These are phyloP conservation scores for Dianthus caryophyllus DNA, from an alignment of 148 eudicot species.

Conservation along the genomic window DNA sequence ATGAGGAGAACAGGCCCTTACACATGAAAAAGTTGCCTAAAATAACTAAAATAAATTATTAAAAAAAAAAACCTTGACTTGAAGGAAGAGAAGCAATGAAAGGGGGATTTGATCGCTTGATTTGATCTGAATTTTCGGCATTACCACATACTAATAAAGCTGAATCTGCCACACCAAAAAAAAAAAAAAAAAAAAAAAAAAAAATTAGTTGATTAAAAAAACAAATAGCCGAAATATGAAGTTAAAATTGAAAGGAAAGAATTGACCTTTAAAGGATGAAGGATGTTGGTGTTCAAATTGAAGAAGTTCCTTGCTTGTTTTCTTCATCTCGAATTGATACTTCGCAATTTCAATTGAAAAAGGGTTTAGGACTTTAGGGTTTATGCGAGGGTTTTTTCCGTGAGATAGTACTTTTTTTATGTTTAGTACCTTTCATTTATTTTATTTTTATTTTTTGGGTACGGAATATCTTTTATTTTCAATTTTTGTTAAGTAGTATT, in stretches of 20 bases:
- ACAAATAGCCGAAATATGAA: too few species aligned
- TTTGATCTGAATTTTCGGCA: conserved; percentile 17
- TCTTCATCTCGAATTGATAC: conserved; percentile 20
- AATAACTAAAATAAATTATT: too few species aligned
- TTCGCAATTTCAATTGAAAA: not conserved
- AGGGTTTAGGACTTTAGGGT: not conserved
- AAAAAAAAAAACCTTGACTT: conserved; percentile 45
- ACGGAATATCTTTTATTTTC: too few species aligned
- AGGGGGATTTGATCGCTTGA: conserved; percentile 28
- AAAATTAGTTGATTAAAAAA: not conserved
- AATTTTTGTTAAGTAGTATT: too few species aligned
- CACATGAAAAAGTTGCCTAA: too few species aligned
- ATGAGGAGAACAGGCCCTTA: too few species aligned
- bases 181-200: too few species aligned
- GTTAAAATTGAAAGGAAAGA: not conserved
- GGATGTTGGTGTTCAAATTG: conserved; percentile 40
- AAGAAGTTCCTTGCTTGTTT: conserved; percentile 49
- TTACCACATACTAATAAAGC: conserved; percentile 46
- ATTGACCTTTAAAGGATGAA: conserved; percentile 34
- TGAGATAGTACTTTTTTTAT: too few species aligned
- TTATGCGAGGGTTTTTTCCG: too few species aligned
- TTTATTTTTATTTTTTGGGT: too few species aligned
- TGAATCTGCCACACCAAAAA: conserved; percentile 24
- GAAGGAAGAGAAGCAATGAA: conserved; percentile 39
- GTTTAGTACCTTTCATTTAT: too few species aligned